These are phyloP conservation scores for Nelumbo lutea DNA, from an alignment of 164 flowering plant genomes.

Conservation along the genomic window DNA sequence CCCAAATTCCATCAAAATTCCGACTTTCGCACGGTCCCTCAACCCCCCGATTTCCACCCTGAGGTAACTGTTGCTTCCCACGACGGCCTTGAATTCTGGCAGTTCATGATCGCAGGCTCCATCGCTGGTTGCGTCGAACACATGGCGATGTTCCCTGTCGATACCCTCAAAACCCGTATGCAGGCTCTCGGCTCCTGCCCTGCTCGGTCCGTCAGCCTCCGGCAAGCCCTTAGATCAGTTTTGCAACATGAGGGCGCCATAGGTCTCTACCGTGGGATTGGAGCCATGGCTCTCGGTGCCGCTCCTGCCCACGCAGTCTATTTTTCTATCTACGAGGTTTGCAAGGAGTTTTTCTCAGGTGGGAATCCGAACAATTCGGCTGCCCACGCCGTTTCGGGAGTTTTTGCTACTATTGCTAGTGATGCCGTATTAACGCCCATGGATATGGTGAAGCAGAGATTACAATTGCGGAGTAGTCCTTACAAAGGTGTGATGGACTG, in stretches of 20 bases:
- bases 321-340: constrained; percentile 50
- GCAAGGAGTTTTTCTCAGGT: constrained; percentile 38
- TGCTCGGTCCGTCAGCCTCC: constrained; percentile 17
- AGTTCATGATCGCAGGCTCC: constrained; percentile 57
- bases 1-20: constrained; percentile 23
- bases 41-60: constrained; percentile 16
- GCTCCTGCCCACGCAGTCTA: constrained; percentile 74
- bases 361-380: constrained; percentile 32
- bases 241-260: constrained; percentile 38
- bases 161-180: constrained; percentile 51
- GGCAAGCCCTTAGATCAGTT: constrained; percentile 36
- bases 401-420: constrained; percentile 51
- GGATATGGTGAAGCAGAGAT: constrained; percentile 77
- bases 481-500: constrained; percentile 55
- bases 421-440: constrained; percentile 65
- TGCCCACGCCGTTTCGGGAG: constrained; percentile 51
- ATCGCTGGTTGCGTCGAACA: constrained; percentile 54
- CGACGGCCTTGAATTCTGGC: constrained; percentile 52
- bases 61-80: constrained; percentile 18
- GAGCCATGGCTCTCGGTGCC: constrained; percentile 69
- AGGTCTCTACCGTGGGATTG: constrained; percentile 61
- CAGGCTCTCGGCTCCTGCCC: constrained; percentile 32
- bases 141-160: constrained; percentile 57
- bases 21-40: constrained; percentile 24
- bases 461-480: constrained; percentile 44